Conservation (phyloP, 1,139 yeast species). For the Insectozyma bohioensis region DNA sequence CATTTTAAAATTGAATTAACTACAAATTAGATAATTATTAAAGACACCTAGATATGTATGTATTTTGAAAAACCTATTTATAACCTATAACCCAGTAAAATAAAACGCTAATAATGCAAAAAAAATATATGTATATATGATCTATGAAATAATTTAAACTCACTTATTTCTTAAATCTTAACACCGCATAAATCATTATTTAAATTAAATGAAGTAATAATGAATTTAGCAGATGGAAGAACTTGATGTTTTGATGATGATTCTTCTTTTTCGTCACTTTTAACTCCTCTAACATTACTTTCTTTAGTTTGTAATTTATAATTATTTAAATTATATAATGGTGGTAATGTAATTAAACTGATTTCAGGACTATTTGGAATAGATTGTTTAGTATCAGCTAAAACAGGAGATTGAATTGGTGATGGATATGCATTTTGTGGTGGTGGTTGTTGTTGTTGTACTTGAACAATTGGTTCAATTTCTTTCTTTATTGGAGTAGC, state of each 20-base stretch:
- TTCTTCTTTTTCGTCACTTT: constrained; percentile 5
- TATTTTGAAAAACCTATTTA: too few relatives aligned
- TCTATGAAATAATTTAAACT: too few relatives aligned
- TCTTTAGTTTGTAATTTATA: constrained; percentile 16
- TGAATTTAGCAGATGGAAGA: too few relatives aligned
- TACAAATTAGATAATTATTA: too few relatives aligned
- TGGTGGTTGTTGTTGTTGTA: constrained; percentile 2
- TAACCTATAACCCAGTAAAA: too few relatives aligned
- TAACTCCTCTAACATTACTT: constrained; percentile 15
- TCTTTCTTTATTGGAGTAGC: constrained; percentile 9
- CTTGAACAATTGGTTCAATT: constrained; percentile 2
- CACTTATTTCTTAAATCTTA: too few relatives aligned
- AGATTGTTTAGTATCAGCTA: constrained; percentile 9
- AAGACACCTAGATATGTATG: too few relatives aligned
- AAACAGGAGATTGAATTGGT: constrained; percentile 23
- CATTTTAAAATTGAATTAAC: too few relatives aligned
- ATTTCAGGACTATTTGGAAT: constrained; percentile 15
- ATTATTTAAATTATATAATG: constrained; percentile 13
- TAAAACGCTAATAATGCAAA: too few relatives aligned
- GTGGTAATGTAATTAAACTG: constrained; percentile 18
- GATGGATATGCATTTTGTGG: constrained; percentile 20
- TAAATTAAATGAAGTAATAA: too few relatives aligned
- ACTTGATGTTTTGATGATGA: constrained; percentile 2
- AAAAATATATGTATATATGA: too few relatives aligned
- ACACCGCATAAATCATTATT: too few relatives aligned